Evolutionary conservation across 2,329 filamentous ascomycete genomes (phyloP).

Genomic region (Falciphora oryzae): DNA sequence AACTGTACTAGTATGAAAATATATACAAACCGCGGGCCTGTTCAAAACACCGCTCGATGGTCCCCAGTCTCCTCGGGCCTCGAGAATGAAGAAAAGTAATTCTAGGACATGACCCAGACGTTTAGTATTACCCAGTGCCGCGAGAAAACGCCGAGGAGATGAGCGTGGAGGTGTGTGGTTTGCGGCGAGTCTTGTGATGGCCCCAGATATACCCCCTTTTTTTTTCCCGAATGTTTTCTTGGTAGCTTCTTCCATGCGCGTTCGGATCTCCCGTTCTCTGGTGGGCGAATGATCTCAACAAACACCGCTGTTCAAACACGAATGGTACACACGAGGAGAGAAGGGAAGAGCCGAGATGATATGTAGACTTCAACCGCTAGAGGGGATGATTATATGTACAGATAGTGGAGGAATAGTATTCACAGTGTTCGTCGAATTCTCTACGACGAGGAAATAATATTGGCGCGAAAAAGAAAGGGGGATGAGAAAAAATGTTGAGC

Average conservation of each 20-base stretch:
- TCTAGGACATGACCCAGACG: too few relatives aligned
- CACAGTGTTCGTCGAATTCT: background rate
- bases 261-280: too few relatives aligned
- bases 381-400: background rate
- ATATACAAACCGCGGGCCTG: background rate
- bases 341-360: too few relatives aligned
- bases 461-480: background rate
- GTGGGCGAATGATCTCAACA: too few relatives aligned
- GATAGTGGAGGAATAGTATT: background rate
- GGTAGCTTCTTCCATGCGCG: too few relatives aligned
- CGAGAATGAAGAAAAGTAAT: background rate
- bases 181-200: too few relatives aligned
- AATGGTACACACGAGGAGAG: background rate
- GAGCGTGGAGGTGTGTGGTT: background rate
- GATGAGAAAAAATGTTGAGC: background rate
- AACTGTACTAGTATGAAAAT: background rate
- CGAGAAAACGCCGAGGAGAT: background rate
- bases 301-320: too few relatives aligned
- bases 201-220: too few relatives aligned
- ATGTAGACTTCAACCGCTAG: too few relatives aligned
- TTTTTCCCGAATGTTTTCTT: too few relatives aligned
- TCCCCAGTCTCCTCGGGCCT: background rate
- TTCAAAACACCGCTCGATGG: background rate
- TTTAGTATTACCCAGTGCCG: too few relatives aligned
- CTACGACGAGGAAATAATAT: background rate